Base-by-base conservation (phyloP, 2,329 filamentous ascomycete species). In the Parastagonospora avenae region DNA sequence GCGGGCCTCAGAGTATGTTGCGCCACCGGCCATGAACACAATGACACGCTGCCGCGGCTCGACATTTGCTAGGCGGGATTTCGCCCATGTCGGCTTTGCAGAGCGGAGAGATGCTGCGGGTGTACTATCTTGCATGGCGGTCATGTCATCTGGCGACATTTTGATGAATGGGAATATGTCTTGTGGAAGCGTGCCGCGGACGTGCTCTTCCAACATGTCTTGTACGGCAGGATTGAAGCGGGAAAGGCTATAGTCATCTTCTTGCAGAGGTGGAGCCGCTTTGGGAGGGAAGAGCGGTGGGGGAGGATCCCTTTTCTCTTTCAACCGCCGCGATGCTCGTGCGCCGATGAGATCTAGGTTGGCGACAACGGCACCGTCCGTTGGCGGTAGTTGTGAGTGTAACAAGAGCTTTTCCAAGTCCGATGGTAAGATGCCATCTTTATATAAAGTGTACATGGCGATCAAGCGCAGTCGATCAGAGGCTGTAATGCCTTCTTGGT, bases 61-160 rank as follows among this genome's bases (percentile, higher is more conserved):
- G 53, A 81, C 85, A 52, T 79, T 86, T 27, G 86, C 84, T 39
- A 88, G 82, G 37, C 91, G 87, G 8, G 90, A 88, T 46, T 91
- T 90, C 2, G 94, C 94, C 94, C 94, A 99, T 36, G 92, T 96
- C 1, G 93, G 94, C 66, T 96, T 95, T 12, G 92, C 92, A 8
- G 91, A 90, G 50, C 94, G 89, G 19, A 99, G 82, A 11, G 93
- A 97, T 10, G 89, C 72, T 1, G 76, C 73, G 11, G 59, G 54
- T 1, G 80, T 77, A 38, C 84, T 66, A 32, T 84, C 75, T 52
- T 87, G 84, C 15, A 73, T 68, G 8, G 80, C 77, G 42, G 82
- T 75, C 48, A 87, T 82, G 60, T 81, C 76, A 52, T 89, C 82
- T 1, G 90, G 75, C 52, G 90, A 77, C 24, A 78, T 78, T 55